Conservation (phyloP, 1,139 yeast genomes). For the Lodderomyces pseudojiufengensis region DNA sequence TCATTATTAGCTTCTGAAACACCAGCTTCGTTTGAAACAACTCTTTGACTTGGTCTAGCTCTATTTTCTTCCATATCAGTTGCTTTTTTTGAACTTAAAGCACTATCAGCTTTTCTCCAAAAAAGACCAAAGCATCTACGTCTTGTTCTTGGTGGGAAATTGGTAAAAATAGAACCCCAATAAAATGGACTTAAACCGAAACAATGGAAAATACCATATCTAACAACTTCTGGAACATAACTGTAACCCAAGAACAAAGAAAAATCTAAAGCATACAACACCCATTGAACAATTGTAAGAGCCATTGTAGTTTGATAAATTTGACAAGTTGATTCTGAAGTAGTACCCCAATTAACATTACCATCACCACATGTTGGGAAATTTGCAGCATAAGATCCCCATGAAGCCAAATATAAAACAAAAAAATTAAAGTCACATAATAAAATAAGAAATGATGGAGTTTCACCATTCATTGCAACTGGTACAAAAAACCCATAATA, state of each 20-base stretch:
- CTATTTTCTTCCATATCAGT: too few species aligned
- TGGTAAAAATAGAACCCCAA: constrained; percentile 7
- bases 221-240: constrained; percentile 18
- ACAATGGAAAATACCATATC: constrained; percentile 8
- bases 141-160: too few species aligned
- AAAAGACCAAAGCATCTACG: too few species aligned
- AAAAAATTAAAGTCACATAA: constrained; percentile 21
- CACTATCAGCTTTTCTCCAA: too few species aligned
- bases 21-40: too few species aligned
- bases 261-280: constrained; percentile 22
- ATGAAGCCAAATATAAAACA: constrained; percentile 21
- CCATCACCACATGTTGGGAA: constrained; percentile 21
- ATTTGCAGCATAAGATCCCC: constrained; percentile 23
- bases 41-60: too few species aligned
- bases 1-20: too few species aligned
- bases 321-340: constrained; percentile 16
- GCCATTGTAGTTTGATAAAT: constrained; percentile 28
- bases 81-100: too few species aligned
- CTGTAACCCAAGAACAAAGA: constrained; percentile 20
- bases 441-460: constrained; percentile 17
- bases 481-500: constrained; percentile 17
- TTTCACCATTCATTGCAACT: constrained; percentile 8
- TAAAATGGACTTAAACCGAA: constrained; percentile 1
- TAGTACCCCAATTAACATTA: constrained; percentile 1
- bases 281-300: constrained; percentile 27